These are phyloP conservation scores for Fraxinus americana DNA, from an alignment of 257 asterid genomes.

Conservation along the genomic window DNA sequence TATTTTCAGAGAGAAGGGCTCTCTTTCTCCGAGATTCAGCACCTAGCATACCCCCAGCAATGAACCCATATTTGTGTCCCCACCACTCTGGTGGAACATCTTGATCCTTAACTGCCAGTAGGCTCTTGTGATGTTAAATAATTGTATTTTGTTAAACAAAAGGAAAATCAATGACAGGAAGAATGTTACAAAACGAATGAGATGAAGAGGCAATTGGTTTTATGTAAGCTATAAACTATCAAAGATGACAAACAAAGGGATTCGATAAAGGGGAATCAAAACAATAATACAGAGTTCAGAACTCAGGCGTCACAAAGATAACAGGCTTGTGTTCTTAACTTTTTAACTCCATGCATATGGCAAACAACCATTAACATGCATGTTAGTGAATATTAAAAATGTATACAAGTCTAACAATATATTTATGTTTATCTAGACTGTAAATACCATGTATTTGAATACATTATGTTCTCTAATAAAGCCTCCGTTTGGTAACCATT, in stretches of 20 bases:
- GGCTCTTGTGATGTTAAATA: not conserved
- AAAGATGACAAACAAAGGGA: not conserved
- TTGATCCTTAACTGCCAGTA: slow-evolving; percentile 44
- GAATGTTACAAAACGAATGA: not conserved
- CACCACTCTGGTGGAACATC: slow-evolving; percentile 81
- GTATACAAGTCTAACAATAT: not conserved
- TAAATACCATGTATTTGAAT: not conserved
- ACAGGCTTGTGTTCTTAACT: not conserved
- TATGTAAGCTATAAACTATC: not conserved
- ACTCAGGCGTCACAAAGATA: not conserved
- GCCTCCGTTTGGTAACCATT: too few relatives aligned
- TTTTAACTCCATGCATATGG: not conserved
- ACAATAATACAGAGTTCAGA: not conserved
- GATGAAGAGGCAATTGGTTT: not conserved
- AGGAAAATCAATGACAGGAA: not conserved
- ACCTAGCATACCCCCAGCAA: slow-evolving; percentile 87
- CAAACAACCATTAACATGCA: slow-evolving; percentile 9
- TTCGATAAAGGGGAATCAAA: not conserved
- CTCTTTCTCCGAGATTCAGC: slow-evolving; percentile 69
- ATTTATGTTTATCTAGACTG: not conserved
- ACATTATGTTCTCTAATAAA: slow-evolving; percentile 4
- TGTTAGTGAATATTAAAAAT: not conserved
- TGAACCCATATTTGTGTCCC: slow-evolving; percentile 83
- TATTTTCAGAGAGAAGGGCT: slow-evolving; percentile 30
- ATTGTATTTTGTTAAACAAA: not conserved